A percentile compares a stretch with the other conserved stretches of the same genome.
Evolutionary conservation across 352 stramenopile species (phyloP).

Genomic region (Pilasporangium apinafurcum): DNA sequence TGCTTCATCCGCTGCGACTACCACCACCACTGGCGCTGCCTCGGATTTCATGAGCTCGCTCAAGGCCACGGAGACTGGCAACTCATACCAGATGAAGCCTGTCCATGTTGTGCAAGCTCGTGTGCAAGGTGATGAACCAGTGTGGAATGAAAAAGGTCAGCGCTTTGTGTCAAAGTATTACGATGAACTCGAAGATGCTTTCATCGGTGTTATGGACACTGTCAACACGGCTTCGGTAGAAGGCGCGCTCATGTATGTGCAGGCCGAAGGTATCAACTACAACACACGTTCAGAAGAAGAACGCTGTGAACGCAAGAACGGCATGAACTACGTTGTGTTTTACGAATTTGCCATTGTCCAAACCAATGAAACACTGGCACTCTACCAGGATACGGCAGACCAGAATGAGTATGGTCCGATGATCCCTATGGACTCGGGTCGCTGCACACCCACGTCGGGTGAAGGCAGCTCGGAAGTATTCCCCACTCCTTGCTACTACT

Average conservation of each 20-base stretch:
- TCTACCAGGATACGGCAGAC: constrained; percentile 47
- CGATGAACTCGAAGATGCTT: constrained; percentile 42
- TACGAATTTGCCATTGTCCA: constrained; percentile 64
- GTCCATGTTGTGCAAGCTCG: constrained; percentile 70
- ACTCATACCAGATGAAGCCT: constrained; percentile 63
- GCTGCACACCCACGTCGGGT: constrained; percentile 35
- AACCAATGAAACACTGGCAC: constrained; percentile 50
- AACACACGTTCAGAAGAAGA: constrained; percentile 41
- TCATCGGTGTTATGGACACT: constrained; percentile 62
- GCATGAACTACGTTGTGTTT: constrained; percentile 65
- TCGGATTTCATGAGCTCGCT: constrained; percentile 13
- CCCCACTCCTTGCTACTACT: constrained; percentile 47
- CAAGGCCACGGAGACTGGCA: constrained; percentile 4
- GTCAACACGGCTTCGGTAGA: constrained; percentile 79
- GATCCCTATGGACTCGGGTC: constrained; percentile 56
- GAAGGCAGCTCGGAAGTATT: constrained; percentile 22
- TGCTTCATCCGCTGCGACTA: too few species aligned
- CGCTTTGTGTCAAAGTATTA: constrained; percentile 63
- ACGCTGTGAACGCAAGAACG: constrained; percentile 53
- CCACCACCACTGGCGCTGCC: background rate
- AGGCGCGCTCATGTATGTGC: constrained; percentile 84
- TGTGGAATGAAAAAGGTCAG: constrained; percentile 39
- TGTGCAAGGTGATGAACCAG: constrained; percentile 58
- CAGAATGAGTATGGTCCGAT: constrained; percentile 64
- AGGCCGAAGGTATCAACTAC: constrained; percentile 83